Conservation (phyloP, 331 rosid species). For the Quercus phellos region DNA sequence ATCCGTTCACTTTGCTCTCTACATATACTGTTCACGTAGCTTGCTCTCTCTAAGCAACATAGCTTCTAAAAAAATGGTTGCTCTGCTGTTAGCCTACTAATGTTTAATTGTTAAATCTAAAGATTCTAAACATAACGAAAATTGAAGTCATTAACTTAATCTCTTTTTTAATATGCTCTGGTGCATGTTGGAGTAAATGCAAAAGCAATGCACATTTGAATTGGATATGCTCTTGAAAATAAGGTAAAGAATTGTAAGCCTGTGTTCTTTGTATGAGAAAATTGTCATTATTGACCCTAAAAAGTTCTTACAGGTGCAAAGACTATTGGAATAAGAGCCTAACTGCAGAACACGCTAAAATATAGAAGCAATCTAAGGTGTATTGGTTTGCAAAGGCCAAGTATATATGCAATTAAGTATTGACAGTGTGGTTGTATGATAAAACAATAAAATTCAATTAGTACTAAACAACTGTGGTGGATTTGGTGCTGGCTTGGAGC, state of each 20-base stretch:
- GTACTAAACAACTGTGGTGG: neutral
- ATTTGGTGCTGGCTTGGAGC: neutral
- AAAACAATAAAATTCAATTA: neutral
- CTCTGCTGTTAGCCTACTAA: too few relatives aligned
- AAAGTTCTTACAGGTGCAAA: slow-evolving; percentile 44
- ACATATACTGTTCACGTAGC: too few relatives aligned
- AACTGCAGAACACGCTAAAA: slow-evolving; percentile 36
- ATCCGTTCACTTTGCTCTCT: too few relatives aligned
- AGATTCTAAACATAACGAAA: too few relatives aligned
- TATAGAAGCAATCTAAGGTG: slow-evolving; percentile 61
- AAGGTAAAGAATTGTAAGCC: slow-evolving; percentile 41
- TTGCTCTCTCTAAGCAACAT: too few relatives aligned
- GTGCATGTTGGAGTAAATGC: slow-evolving; percentile 62
- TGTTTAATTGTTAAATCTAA: too few relatives aligned
- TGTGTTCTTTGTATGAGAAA: slow-evolving; percentile 1
- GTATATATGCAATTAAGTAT: slow-evolving; percentile 32
- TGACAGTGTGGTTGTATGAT: slow-evolving; percentile 15
- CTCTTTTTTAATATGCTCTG: neutral
- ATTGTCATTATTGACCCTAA: slow-evolving; percentile 2
- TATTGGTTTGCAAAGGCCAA: slow-evolving; percentile 62
- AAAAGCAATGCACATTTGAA: slow-evolving; percentile 58
- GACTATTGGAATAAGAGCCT: slow-evolving; percentile 65
- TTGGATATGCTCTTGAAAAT: slow-evolving; percentile 61
- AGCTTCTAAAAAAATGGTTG: too few relatives aligned
- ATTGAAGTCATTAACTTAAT: neutral